A percentile compares a stretch with the other conserved stretches of the same genome.
Evolutionary conservation across 192 early-diverging fungal genomes (phyloP).

Genomic region (Jimgerdemannia lactiflua): DNA sequence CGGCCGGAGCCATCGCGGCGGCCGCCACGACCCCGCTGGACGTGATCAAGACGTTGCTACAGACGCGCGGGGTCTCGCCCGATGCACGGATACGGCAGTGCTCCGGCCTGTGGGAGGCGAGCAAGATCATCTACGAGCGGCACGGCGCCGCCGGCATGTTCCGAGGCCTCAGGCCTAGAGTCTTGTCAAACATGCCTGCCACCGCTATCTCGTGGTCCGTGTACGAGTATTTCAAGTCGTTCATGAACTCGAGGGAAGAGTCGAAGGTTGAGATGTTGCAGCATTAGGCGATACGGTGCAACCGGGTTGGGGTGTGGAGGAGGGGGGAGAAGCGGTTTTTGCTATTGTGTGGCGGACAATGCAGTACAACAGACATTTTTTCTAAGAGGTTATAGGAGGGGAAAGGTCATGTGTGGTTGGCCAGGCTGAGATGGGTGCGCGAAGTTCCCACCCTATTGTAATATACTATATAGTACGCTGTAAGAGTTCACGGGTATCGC

Average conservation of each 20-base stretch:
- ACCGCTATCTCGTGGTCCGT: conserved; percentile 96
- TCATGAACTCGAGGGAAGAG: conserved; percentile 28
- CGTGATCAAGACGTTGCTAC: conserved; percentile 93
- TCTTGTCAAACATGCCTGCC: conserved; percentile 89
- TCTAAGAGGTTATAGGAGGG: too few relatives aligned
- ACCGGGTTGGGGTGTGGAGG: too few relatives aligned
- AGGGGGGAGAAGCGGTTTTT: too few relatives aligned
- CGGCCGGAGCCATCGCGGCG: conserved; percentile 87
- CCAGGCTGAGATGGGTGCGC: too few relatives aligned
- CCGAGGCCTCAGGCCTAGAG: conserved; percentile 75
- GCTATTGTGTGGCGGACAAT: too few relatives aligned
- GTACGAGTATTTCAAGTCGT: conserved; percentile 84
- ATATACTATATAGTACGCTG: too few relatives aligned
- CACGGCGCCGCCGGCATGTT: conserved; percentile 79
- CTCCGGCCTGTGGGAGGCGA: conserved; percentile 67
- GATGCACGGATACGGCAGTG: conserved; percentile 72
- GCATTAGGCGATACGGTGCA: too few relatives aligned
- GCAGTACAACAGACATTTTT: too few relatives aligned
- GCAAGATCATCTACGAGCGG: conserved; percentile 70
- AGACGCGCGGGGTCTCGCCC: conserved; percentile 76
- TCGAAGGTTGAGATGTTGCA: too few relatives aligned
- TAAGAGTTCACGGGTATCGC: too few relatives aligned
- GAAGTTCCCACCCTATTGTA: too few relatives aligned
- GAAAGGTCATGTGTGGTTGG: too few relatives aligned
- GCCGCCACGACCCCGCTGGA: conserved; percentile 93